Evolutionary conservation across 495 filamentous ascomycete species (phyloP).

Genomic region (Cudoniella acicularis): DNA sequence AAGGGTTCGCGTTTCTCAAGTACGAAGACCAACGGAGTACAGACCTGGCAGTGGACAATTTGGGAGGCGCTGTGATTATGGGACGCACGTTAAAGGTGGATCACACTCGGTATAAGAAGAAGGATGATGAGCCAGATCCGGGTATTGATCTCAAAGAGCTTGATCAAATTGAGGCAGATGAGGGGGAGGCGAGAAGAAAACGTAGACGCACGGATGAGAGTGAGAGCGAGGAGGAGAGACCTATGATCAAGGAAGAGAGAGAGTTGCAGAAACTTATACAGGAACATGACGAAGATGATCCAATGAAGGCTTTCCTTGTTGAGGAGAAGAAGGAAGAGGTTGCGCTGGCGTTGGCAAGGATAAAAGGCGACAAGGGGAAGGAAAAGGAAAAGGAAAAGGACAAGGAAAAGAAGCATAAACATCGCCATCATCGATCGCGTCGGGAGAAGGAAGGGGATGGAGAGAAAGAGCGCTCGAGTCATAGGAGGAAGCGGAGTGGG

Average conservation of each 20-base stretch:
- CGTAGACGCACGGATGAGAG: conserved; percentile 22
- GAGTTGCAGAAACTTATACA: conserved; percentile 72
- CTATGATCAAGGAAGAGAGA: conserved; percentile 58
- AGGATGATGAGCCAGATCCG: conserved; percentile 77
- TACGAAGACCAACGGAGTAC: conserved; percentile 98
- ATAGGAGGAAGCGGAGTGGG: conserved; percentile 20
- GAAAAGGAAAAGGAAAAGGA: conserved; percentile 28
- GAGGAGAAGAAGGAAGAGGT: conserved; percentile 88
- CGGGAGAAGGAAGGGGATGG: conserved; percentile 12
- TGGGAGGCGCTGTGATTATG: conserved; percentile 79
- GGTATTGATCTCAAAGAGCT: conserved; percentile 39
- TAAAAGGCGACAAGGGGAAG: conserved; percentile 32
- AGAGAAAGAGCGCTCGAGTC: conserved; percentile 29
- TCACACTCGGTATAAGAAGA: conserved; percentile 84
- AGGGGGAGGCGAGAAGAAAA: conserved; percentile 33
- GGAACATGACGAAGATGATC: conserved; percentile 91
- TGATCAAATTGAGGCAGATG: conserved; percentile 33
- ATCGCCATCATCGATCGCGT: conserved; percentile 40
- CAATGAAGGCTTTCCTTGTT: conserved; percentile 89
- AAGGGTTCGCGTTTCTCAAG: conserved; percentile 92
- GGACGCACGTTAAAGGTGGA: conserved; percentile 83
- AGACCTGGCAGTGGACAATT: conserved; percentile 92
- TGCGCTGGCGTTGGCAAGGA: conserved; percentile 58
- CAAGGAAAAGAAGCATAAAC: conserved; percentile 44
- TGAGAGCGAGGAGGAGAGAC: conserved; percentile 36